Base-by-base conservation (phyloP, 2,329 filamentous ascomycete genomes). In the Triangularia verruculosa region DNA sequence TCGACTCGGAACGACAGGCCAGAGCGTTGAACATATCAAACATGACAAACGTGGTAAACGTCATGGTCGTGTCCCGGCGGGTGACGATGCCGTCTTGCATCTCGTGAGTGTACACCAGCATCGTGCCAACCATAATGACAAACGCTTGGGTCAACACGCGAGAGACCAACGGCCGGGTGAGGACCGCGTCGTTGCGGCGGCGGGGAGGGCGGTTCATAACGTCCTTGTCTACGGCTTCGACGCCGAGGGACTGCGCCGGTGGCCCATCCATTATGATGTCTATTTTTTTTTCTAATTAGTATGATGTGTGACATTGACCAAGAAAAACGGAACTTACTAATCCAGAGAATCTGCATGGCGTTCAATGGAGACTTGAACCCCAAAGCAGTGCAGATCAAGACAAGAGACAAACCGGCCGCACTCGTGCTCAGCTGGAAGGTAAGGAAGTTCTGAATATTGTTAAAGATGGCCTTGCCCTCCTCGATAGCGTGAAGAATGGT, bases 11-110 rank as follows among this genome's bases (percentile, higher is more conserved):
- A 56, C 95, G 91, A 78, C 95, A 99, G 15, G 92, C 89, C 22
- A 99, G 82, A 1, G 95, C 95, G 77, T 99, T 98, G 82, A 98
- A 97, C 95, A 99, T 99, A 81, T 99, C 95, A 77, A 98, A 99
- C 61, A 99, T 86, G 54, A 99, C 95, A 74, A 99, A 99, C 78
- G 93, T 97, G 5, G 95, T 99, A 75, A 99, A 99, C 0, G 95
- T 98, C 91, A 99, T 97, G 68, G 95, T 99, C 1, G 95, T 99
- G 78, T 99, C 95, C 70, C 96, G 92, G 57, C 92, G 91, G 1
- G 89, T 96, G 64, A 98, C 91, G 64, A 89, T 81, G 61, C 92
- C 89, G 73, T 96, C 92, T 24, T 86, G 83, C 91, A 99, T 97
- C 79, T 98, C 94, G 73, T 88, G 90, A 69, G 91, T 88, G 78